Conservation (phyloP, 139 green algal species). For the Chlorella sp. region DNA sequence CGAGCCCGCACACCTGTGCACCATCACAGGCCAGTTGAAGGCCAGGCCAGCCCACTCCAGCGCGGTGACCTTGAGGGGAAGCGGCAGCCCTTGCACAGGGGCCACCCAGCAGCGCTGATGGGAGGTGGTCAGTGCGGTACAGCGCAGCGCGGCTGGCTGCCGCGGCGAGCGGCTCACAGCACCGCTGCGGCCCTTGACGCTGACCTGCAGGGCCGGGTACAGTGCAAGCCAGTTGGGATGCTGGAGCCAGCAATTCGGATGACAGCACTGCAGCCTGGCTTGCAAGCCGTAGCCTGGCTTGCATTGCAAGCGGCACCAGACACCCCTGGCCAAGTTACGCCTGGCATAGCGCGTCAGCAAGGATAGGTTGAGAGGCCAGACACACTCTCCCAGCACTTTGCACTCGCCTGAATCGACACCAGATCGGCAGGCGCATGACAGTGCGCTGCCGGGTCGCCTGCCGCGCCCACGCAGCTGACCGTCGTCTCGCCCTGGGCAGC, state of each 20-base stretch:
- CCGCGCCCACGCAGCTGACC: slow-evolving; percentile 13
- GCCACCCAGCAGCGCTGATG: slow-evolving; percentile 27
- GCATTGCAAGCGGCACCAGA: not conserved
- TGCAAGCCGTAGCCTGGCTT: not conserved
- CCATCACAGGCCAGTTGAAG: slow-evolving; percentile 49
- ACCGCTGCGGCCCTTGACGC: not conserved
- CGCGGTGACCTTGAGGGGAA: slow-evolving; percentile 24
- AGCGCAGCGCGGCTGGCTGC: slow-evolving; percentile 19
- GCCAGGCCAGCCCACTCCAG: slow-evolving; percentile 45
- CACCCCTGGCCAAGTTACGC: not conserved
- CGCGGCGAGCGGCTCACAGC: slow-evolving; percentile 14
- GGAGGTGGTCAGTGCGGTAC: not conserved
- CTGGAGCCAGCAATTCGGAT: not conserved
- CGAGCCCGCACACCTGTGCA: slow-evolving; percentile 24
- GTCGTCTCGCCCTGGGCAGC: not conserved
- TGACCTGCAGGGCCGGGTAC: slow-evolving; percentile 1
- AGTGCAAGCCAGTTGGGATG: not conserved
- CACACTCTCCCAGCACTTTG: no score
- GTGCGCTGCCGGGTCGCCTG: not conserved
- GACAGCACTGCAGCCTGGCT: no score
- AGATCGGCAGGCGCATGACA: slow-evolving; percentile 8
- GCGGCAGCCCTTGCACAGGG: not conserved
- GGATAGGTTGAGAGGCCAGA: no score
- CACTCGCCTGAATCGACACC: slow-evolving; percentile 1
- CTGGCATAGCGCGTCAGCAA: no score